Evolutionary conservation across 2,329 filamentous ascomycete genomes (phyloP).

Genomic region (Fusarium pseudocircinatum): DNA sequence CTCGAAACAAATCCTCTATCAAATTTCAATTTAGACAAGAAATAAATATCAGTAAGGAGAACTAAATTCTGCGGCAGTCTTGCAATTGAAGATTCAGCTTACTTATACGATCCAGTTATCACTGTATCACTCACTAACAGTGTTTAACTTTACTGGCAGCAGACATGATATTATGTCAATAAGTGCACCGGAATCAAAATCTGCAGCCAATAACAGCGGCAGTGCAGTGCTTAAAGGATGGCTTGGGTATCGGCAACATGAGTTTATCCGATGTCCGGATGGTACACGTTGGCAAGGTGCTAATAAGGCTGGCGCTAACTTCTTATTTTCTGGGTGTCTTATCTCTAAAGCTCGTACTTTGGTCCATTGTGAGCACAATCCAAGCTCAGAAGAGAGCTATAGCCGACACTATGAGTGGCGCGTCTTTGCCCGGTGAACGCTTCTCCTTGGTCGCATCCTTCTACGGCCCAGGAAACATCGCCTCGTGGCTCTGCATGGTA

Average conservation of each 20-base stretch:
- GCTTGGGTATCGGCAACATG: rapidly evolving
- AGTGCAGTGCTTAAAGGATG: not conserved
- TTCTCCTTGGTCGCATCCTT: not conserved
- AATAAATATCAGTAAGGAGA: no score
- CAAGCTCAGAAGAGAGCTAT: not conserved
- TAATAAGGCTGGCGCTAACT: not conserved
- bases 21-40: no score
- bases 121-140: no score
- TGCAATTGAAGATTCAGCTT: no score
- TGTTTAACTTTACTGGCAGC: no score
- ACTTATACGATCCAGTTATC: no score
- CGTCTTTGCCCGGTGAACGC: not conserved
- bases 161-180: no score
- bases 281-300: not conserved
- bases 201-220: not conserved
- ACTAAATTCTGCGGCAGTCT: no score
- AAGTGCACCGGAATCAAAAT: not conserved
- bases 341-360: not conserved
- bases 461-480: not conserved
- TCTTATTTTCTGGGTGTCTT: not conserved
- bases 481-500: not conserved
- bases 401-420: not conserved
- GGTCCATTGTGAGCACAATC: rapidly evolving
- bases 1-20: no score
- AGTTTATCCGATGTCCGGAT: not conserved